Evolutionary conservation across 768 basidiomycete genomes (phyloP).

Genomic region (Collybia sordida): DNA sequence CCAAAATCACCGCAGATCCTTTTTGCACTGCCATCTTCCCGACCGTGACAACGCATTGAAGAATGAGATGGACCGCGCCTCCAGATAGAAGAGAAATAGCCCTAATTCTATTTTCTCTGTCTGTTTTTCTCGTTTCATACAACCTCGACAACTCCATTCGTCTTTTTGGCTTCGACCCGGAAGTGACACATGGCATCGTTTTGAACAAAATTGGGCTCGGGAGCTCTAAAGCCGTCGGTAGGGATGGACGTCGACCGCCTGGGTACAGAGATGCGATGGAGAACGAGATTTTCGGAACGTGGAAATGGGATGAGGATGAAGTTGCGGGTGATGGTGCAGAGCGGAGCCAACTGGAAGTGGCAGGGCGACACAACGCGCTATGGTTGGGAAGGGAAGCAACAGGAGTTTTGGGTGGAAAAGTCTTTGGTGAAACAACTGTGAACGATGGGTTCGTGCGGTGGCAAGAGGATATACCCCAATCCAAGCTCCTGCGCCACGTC

Average conservation of each 20-base stretch:
- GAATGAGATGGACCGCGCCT: constrained; percentile 62
- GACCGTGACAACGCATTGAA: too few species aligned
- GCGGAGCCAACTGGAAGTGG: constrained; percentile 39
- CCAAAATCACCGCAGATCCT: too few species aligned
- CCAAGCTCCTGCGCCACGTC: constrained; percentile 59
- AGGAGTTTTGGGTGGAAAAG: constrained; percentile 21
- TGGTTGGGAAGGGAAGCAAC: constrained; percentile 38
- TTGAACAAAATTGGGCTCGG: constrained; percentile 40
- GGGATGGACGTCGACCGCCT: constrained; percentile 47
- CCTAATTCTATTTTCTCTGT: constrained; percentile 64
- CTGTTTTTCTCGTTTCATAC: constrained; percentile 69
- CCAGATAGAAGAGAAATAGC: constrained; percentile 75
- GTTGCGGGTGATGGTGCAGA: constrained; percentile 58
- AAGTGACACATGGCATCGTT: constrained; percentile 33
- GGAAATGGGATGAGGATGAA: constrained; percentile 62
- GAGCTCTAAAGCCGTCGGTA: constrained; percentile 32
- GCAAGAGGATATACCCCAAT: constrained; percentile 54
- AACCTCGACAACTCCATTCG: constrained; percentile 69
- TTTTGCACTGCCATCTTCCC: too few species aligned
- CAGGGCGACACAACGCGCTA: constrained; percentile 41
- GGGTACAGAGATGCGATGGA: constrained; percentile 62
- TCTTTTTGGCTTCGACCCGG: constrained; percentile 46
- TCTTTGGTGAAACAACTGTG: constrained; percentile 37
- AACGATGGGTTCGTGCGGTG: constrained; percentile 57
- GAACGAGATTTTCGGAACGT: constrained; percentile 63